Evolutionary conservation across 2,329 filamentous ascomycete species (phyloP).

Genomic region (Verticillium tricorpus): DNA sequence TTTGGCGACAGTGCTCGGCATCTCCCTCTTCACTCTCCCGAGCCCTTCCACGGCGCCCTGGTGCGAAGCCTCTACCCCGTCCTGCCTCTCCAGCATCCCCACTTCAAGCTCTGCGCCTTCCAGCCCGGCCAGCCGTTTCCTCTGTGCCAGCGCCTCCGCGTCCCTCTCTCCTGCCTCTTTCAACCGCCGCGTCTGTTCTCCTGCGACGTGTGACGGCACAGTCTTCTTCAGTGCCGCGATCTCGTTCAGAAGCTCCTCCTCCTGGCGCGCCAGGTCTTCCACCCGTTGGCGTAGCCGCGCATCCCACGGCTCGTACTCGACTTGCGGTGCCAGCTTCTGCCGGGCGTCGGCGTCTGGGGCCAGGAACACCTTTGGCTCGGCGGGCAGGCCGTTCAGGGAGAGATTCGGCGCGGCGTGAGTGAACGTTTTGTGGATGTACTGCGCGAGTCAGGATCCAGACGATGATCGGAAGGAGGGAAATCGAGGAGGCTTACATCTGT

Average conservation of each 20-base stretch:
- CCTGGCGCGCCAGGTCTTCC: constrained; percentile 55
- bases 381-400: constrained; percentile 56
- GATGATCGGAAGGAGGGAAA: background rate
- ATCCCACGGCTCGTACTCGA: constrained; percentile 57
- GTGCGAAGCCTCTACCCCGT: constrained; percentile 40
- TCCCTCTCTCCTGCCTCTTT: constrained; percentile 36
- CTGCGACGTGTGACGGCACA: constrained; percentile 42
- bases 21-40: constrained; percentile 50
- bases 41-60: constrained; percentile 44
- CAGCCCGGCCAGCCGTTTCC: constrained; percentile 3
- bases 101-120: constrained; percentile 19
- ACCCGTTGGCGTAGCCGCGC: constrained; percentile 52
- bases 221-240: constrained; percentile 56
- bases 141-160: constrained; percentile 35
- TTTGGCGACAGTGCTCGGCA: constrained; percentile 58
- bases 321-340: constrained; percentile 24
- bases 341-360: constrained; percentile 11
- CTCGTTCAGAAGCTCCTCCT: constrained; percentile 60
- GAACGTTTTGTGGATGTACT: constrained; percentile 62
- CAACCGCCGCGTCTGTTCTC: constrained; percentile 26
- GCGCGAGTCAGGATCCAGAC: background rate
- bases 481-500: constrained; percentile 42
- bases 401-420: constrained; percentile 54
- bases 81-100: constrained; percentile 38
- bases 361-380: constrained; percentile 36